Base-by-base conservation (phyloP, 768 basidiomycete genomes). In the Collybiopsis confluens region DNA sequence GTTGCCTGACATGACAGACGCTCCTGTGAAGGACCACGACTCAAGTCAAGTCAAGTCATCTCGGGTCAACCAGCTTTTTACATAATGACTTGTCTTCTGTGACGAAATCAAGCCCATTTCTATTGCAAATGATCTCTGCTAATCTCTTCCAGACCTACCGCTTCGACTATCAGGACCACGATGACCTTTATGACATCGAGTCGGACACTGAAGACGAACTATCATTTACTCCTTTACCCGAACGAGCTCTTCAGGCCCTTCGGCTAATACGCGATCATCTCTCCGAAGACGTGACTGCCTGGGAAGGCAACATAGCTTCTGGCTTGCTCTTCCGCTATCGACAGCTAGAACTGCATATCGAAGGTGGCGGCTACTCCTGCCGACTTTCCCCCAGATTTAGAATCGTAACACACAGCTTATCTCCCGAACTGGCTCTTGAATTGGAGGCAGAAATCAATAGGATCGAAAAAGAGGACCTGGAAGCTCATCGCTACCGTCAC, bases 91-190 rank as follows among this genome's bases (percentile, higher is more conserved):
- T 33, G 6, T n/a, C n/a, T n/a, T n/a, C n/a, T n/a, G n/a, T n/a
- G n/a, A n/a, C n/a, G n/a, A n/a, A n/a, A n/a, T n/a, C n/a, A n/a
- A n/a, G 13, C 13, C 30, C 30, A 13, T 6, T 5, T 33, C 30
- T 33, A 13, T 33, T 33, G 30, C 30, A 13, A 33, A 35, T 70
- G 74, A 21, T 13, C 18, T 3, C 16, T 30, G 26, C 50, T n/a
- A 38, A 52, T 28, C 50, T 52, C 20, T 42, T 52, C 26, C 20
- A 42, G n/a, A 41, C 38, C 15, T 23, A 41, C 41, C 28, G 30
- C 23, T 52, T 41, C 50, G 35, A 26, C 27, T 42, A 41, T 10
- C 4, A 27, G 9, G 38, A 52, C 13, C 2, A 27, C 11, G 38
- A 52, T 5, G 50, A 52, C 20, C 16, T 16, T n/a, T 21, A n/a